These are phyloP conservation scores for Mortierella sp. DNA, from an alignment of 371 early-diverging fungal genomes.

Conservation along the genomic window DNA sequence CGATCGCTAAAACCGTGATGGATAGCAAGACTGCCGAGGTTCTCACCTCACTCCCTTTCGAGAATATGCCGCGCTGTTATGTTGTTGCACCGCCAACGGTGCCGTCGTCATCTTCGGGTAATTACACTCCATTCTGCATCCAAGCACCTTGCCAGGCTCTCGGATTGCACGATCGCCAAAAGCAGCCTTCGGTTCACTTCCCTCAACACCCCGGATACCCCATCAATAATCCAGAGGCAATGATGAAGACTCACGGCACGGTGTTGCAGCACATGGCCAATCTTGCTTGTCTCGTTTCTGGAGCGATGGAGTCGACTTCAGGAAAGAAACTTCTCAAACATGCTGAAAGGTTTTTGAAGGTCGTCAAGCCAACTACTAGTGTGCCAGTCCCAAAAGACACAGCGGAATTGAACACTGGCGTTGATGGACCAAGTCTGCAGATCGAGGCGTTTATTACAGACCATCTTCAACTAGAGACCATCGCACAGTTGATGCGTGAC, in stretches of 20 bases:
- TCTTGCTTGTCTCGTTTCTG: constrained; percentile 31
- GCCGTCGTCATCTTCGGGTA: constrained; percentile 12
- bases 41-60: constrained; percentile 32
- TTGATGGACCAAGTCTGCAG: constrained; percentile 32
- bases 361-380: constrained; percentile 18
- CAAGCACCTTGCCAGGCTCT: constrained; percentile 42
- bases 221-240: constrained; percentile 32
- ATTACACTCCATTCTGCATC: constrained; percentile 39
- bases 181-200: constrained; percentile 29
- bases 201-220: constrained; percentile 38
- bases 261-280: constrained; percentile 44
- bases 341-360: constrained; percentile 41
- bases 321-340: constrained; percentile 23
- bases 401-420: constrained; percentile 12
- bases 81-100: constrained; percentile 28
- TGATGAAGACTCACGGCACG: constrained; percentile 44
- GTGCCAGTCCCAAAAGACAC: constrained; percentile 30
- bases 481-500: constrained; percentile 37
- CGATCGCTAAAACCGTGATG: constrained; percentile 18
- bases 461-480: constrained; percentile 35
- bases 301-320: constrained; percentile 15
- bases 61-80: constrained; percentile 43
- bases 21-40: constrained; percentile 39
- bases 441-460: constrained; percentile 46
- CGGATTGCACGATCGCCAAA: constrained; percentile 23